Base-by-base conservation (phyloP, 2,329 filamentous ascomycete species). In the Fusarium sp. region DNA sequence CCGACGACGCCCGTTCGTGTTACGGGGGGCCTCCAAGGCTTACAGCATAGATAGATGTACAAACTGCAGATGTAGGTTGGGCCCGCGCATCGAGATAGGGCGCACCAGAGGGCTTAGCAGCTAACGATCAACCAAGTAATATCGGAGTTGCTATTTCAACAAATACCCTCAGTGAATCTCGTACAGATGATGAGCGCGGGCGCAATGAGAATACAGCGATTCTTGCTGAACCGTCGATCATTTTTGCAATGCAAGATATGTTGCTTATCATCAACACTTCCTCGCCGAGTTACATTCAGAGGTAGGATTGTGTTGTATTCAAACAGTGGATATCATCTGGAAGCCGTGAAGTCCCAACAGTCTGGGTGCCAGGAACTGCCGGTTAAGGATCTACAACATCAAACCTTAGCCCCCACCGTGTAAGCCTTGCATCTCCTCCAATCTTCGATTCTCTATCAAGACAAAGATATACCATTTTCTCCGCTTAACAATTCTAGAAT, bases 1-100 rank as follows among this genome's bases (percentile, higher is more conserved):
- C 22, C 2, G 1, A 20, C 4, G 3, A 15, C 0, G 2, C 18
- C 47, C 4, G 35, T 3, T 27, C 6, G 4, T 20, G 17, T 4
- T 11, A 18, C 9, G 7, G 2, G 20, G 18, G 17, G 18, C 7
- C 15, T 3, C 13, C 25, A 25, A 25, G 4, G 25, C 25, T 25
- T 5, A 25, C 4, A 25, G 5, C 25, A 25, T 25, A 25, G 2
- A 25, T 25, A 5, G 4, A 25, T 25, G 4, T 25, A 5, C 25
- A 25, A 25, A 25, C 25, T 25, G 25, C 4, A 5, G 25, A 25
- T 25, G 25, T 25, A 25, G 25, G 25, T 25, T 25, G 46, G 17
- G 5, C 11, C 29, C 5, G 29, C 7, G 29, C 7, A 18, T 25
- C 3, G 17, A 33, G 2, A 22, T 3, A 17, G 11, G 12, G 17